Evolutionary conservation across 2,329 filamentous ascomycete genomes (phyloP).

Genomic region (Colletotrichum tropicicola): DNA sequence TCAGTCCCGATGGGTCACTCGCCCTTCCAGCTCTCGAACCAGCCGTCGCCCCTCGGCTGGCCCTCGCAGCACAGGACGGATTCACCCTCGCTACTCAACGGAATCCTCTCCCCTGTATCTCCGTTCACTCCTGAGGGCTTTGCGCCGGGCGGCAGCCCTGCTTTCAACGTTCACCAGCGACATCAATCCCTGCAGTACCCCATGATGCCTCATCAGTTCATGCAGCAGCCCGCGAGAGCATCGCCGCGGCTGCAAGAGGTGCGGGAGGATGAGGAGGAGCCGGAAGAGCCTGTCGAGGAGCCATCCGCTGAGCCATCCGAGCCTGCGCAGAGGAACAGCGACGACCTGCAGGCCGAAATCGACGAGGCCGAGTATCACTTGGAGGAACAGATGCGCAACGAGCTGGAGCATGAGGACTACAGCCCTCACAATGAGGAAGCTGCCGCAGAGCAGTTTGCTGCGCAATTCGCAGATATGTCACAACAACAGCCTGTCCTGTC

Average conservation of each 20-base stretch:
- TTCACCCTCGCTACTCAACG: conserved; percentile 70
- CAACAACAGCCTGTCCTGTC: conserved; percentile 31
- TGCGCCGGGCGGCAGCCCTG: conserved; percentile 49
- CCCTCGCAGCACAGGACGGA: conserved; percentile 66
- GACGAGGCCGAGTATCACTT: conserved; percentile 88
- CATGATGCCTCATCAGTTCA: conserved; percentile 63
- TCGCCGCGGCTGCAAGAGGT: conserved; percentile 76
- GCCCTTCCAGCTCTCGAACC: conserved; percentile 73
- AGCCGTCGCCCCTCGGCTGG: conserved; percentile 68
- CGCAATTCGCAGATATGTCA: background rate
- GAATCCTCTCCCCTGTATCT: conserved; percentile 71
- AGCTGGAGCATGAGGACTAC: conserved; percentile 82
- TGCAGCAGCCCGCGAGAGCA: conserved; percentile 61
- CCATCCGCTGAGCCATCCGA: conserved; percentile 65
- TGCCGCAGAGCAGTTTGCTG: conserved; percentile 26
- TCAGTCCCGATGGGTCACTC: conserved; percentile 71
- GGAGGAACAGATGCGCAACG: conserved; percentile 80
- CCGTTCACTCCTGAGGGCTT: conserved; percentile 66
- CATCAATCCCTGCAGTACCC: conserved; percentile 69
- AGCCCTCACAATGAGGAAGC: conserved; percentile 66
- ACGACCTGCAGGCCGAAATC: conserved; percentile 86
- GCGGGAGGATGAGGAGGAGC: conserved; percentile 77
- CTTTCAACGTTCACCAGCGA: conserved; percentile 59
- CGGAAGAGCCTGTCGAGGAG: conserved; percentile 64
- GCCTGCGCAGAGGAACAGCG: conserved; percentile 53